Base-by-base conservation (phyloP, 2,329 filamentous ascomycete species). In the Lasiodiplodia gonubiensis region DNA sequence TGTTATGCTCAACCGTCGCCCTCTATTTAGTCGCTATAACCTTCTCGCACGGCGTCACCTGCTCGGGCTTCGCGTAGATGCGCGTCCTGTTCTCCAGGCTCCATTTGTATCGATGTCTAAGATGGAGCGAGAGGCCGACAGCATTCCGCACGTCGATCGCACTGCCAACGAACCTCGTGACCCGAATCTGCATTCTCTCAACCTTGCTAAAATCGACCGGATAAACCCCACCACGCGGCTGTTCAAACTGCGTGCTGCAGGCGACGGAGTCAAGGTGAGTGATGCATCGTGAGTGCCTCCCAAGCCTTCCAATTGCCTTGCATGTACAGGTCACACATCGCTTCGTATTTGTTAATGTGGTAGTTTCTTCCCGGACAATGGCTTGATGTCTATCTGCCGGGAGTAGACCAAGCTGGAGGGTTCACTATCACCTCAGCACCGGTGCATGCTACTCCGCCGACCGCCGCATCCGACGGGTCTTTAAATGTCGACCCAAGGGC, bases 361-460 rank as follows among this genome's bases (percentile, higher is more conserved):
- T 77, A 91, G 85, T 96, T 95, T 79, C 84, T 89, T 6, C 88
- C 93, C 5, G 93, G 93, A 65, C 93, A 97, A 83, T 97, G 93
- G 92, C 85, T 97, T 67, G 93, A 97, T 76, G 89, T 93, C 7
- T 90, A 91, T 76, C 86, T 93, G 64, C 92, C 93, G 1, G 83
- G 82, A 46, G 80, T 92, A 53, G 73, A 85, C 52, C 88, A 90
- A 75, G 89, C 92, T 3, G 93, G 93, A 39, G 93, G 93, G 68
- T 97, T 97, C 82, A 97, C 93, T 51, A 91, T 97, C 70, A 94
- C 92, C 7, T 95, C 92, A 1, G 81, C 90, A 0, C 92, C 85
- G 84, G 51, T 80, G 84, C 66, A 65, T n/a, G 49, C 67, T 27
- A 46, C 52, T 42, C 35, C 49, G 4, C n/a, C 42, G 8, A 4